Evolutionary conservation across 257 asterid genomes (phyloP).

Genomic region (Solanum sitiens): DNA sequence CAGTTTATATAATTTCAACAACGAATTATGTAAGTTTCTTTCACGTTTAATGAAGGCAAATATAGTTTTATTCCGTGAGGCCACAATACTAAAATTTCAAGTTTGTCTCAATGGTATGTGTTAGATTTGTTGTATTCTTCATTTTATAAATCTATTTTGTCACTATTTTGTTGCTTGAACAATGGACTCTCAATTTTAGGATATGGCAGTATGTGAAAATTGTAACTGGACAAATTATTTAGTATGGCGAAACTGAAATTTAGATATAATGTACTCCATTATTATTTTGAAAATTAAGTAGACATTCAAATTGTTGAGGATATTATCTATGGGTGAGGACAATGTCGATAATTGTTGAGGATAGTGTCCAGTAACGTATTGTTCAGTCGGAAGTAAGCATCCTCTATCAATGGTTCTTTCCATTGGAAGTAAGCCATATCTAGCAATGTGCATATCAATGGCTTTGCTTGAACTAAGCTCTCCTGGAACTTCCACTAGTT

Average conservation of each 20-base stretch:
- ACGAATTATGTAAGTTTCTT: too few species aligned
- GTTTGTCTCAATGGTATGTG: not conserved
- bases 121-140: not conserved
- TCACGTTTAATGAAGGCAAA: not conserved
- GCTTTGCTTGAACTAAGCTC: not conserved
- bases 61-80: not conserved
- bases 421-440: not conserved
- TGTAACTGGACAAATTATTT: not conserved
- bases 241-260: not conserved
- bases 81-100: not conserved
- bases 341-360: not conserved
- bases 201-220: not conserved
- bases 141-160: too few species aligned
- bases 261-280: not conserved
- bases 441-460: not conserved
- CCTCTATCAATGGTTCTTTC: not conserved
- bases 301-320: not conserved
- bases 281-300: not conserved
- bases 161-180: not conserved
- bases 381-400: not conserved
- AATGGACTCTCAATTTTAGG: not conserved
- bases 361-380: not conserved
- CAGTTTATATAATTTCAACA: not conserved
- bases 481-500: not conserved
- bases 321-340: not conserved